Evolutionary conservation across 108 stramenopile genomes (phyloP).

Genomic region (Nitzschia sp.): DNA sequence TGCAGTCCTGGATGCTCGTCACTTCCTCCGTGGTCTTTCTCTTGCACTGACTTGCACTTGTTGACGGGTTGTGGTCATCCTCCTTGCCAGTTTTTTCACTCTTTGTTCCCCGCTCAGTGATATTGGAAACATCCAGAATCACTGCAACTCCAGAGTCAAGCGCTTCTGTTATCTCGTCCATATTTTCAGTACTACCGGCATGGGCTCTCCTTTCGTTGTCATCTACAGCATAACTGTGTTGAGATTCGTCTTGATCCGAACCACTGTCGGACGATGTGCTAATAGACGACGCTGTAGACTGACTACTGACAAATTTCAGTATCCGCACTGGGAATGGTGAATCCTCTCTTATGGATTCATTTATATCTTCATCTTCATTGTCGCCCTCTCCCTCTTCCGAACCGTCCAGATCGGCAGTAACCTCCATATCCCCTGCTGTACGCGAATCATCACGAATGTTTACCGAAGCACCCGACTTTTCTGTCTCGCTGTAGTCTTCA

Average conservation of each 20-base stretch:
- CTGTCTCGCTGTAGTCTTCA: slow-evolving; percentile 5
- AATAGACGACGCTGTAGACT: slow-evolving; percentile 26
- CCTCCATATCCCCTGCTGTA: background rate
- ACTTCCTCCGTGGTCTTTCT: background rate
- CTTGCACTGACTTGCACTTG: background rate
- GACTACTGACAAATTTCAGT: background rate
- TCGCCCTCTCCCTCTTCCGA: background rate
- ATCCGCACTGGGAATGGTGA: background rate
- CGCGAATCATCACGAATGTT: background rate
- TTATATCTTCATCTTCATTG: slow-evolving; percentile 1
- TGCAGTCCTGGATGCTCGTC: background rate
- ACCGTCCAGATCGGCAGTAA: no score
- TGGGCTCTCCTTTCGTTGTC: background rate
- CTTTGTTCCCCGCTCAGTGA: background rate
- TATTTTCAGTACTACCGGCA: background rate
- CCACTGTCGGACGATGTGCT: slow-evolving; percentile 18
- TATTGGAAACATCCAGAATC: background rate
- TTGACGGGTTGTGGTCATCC: background rate
- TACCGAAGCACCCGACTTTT: no score
- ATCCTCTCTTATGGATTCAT: slow-evolving; percentile 1
- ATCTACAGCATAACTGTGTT: background rate
- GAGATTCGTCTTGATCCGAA: background rate
- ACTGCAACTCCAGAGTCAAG: background rate
- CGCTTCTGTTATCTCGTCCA: background rate
- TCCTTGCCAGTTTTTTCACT: background rate